Evolutionary conservation across 148 eudicot species (phyloP), one percentile per base, ranked within the genome.

Genomic region (Simmondsia chinensis): DNA sequence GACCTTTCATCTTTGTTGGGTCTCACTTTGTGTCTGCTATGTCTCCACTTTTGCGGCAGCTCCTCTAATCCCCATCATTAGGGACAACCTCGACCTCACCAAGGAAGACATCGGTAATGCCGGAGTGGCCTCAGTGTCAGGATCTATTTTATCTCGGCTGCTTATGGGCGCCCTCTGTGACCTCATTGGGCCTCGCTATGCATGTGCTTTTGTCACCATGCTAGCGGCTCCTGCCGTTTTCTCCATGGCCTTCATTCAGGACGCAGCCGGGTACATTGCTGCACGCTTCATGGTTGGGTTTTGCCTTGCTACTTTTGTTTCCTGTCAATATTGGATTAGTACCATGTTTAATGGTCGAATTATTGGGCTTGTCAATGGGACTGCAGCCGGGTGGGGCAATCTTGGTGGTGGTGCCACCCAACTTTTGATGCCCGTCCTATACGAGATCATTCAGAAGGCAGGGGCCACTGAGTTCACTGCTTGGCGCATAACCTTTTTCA

Each of bases 271-370:
- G 18, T 72, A 67, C 44, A 9, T 66, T 14, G 72, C 69, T 0
- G 72, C 54, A 7, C 45, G 76, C 44, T 71, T 71, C 54, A 57
- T 61, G 69, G 66, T 71, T 12, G 76, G 76, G 0, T 71, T 71
- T 19, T 57, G 64, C 2, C 41, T 71, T 0, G 76, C 76, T 6
- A 71, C 72, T 4, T 71, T 71, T 11, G 76, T 71, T 41, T 60
- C 76, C 25, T 71, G 76, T 37, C 76, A 71, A 43, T 71, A 52
- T 21, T 66, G 77, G 81, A 75, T 75, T 76, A 70, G 73, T 50
- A 60, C 73, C 19, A 75, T 75, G 81, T 75, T 75, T 16, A 60
- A 61, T 15, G 49, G 68, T 3, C 39, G 51, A 27, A 59, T 75
- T 20, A 58, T 75, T 1, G 81, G 76, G 15, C 31, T 39, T 6